Percentiles rank a stretch among this genome's conserved stretches.
Conservation (phyloP, 352 stramenopile species). For the Pythium chondricola region DNA sequence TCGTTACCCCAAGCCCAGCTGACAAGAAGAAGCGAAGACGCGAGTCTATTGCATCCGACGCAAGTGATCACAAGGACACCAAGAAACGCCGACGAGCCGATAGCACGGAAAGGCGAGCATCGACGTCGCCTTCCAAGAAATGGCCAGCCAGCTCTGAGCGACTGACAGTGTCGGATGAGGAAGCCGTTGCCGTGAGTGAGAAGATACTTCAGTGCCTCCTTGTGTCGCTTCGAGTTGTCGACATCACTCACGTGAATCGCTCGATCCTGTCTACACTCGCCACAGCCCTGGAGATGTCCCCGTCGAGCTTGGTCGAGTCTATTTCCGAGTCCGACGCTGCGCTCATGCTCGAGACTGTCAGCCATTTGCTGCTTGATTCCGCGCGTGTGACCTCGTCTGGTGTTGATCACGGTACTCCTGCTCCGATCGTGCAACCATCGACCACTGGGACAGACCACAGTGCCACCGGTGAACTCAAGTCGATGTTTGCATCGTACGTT, state of each 20-base stretch:
- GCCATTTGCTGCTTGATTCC: conserved; percentile 57
- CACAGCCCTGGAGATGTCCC: conserved; percentile 67
- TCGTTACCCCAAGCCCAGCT: too few relatives aligned
- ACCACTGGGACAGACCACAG: background rate
- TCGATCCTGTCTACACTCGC: conserved; percentile 58
- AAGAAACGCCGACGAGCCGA: conserved; percentile 3
- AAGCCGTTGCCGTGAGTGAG: conserved; percentile 33
- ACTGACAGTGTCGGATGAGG: background rate
- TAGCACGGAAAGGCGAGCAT: background rate
- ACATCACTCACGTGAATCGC: conserved; percentile 65
- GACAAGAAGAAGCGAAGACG: conserved; percentile 26
- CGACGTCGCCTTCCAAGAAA: background rate
- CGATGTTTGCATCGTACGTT: conserved; percentile 35
- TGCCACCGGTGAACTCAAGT: too few relatives aligned
- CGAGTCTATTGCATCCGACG: conserved; percentile 28
- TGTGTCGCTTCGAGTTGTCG: conserved; percentile 40
- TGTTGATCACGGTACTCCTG: too few relatives aligned
- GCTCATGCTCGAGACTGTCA: conserved; percentile 59
- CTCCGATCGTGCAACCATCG: too few relatives aligned
- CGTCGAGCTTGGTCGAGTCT: conserved; percentile 39
- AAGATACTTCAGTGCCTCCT: conserved; percentile 43
- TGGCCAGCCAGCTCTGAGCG: background rate
- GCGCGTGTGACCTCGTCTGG: too few relatives aligned
- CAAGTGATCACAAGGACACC: conserved; percentile 6
- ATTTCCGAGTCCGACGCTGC: conserved; percentile 50